phyloP scores from a whole-genome alignment of 306 rosid genomes.

The Gillenia trifoliata region DNA sequence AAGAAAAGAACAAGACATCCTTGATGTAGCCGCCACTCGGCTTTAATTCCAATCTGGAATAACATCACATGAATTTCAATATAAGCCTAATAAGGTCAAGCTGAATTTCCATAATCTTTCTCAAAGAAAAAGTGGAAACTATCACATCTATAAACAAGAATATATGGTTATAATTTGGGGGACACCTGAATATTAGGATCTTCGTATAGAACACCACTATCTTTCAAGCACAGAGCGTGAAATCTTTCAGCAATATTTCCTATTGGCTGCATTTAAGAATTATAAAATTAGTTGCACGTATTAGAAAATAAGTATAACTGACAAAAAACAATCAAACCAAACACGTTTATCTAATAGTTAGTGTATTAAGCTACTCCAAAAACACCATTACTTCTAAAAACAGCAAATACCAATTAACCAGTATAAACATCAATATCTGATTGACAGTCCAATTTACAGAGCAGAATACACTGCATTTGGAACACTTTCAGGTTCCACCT shows the following conservation, averaged over 20 bases:
- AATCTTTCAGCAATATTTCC: constrained; percentile 94
- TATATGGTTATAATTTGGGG: neutral
- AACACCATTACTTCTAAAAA: neutral
- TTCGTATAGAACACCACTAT: constrained; percentile 95
- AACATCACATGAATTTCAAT: constrained; percentile 2
- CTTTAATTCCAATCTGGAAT: constrained; percentile 82
- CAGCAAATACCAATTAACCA: neutral
- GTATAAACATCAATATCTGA: neutral
- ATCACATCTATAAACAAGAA: neutral
- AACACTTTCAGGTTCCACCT: neutral
- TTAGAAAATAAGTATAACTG: neutral
- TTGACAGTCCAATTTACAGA: neutral
- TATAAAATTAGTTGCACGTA: constrained; percentile 6
- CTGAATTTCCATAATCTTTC: constrained; percentile 11
- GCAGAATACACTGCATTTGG: neutral
- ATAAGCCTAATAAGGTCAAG: constrained; percentile 2
- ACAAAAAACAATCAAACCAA: neutral
- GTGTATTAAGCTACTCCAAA: neutral
- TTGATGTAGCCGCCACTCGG: constrained; percentile 91
- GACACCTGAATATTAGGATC: constrained; percentile 96
- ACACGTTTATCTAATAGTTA: neutral
- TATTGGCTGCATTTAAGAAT: constrained; percentile 70
- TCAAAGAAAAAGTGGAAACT: constrained; percentile 1
- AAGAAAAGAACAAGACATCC: constrained; percentile 94
- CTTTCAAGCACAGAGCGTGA: constrained; percentile 85